These are phyloP conservation scores for Linderniella brevidens DNA, from an alignment of 257 asterid species.

Conservation along the genomic window DNA sequence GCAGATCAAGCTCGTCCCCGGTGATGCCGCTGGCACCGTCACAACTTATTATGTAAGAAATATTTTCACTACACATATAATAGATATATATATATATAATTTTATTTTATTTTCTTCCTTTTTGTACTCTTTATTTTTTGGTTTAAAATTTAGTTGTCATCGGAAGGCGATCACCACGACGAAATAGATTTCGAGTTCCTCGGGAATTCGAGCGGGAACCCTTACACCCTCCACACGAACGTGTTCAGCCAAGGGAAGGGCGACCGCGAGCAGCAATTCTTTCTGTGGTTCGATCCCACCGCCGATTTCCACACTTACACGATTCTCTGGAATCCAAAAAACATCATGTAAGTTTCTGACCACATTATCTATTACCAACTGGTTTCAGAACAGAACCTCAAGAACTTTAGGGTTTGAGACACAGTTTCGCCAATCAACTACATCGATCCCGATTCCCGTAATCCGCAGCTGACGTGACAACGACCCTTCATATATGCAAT, in stretches of 20 bases:
- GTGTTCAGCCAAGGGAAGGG: constrained; percentile 66
- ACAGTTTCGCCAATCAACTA: too few relatives aligned
- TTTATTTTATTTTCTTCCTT: too few relatives aligned
- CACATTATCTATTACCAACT: background rate
- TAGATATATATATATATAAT: too few relatives aligned
- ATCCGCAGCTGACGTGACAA: too few relatives aligned
- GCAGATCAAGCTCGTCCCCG: constrained; percentile 68
- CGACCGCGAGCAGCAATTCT: constrained; percentile 68
- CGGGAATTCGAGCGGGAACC: constrained; percentile 70
- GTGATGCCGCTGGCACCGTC: constrained; percentile 80
- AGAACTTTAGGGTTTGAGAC: too few relatives aligned
- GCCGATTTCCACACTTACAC: constrained; percentile 67
- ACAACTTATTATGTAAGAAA: constrained; percentile 70
- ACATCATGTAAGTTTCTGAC: constrained; percentile 35
- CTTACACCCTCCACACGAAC: constrained; percentile 76
- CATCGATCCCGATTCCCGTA: too few relatives aligned
- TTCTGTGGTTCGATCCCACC: constrained; percentile 86
- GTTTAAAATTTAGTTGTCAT: constrained; percentile 26
- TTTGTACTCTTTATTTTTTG: too few relatives aligned
- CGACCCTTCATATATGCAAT: too few relatives aligned
- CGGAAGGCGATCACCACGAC: constrained; percentile 63
- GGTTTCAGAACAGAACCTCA: too few relatives aligned
- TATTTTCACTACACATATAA: too few relatives aligned
- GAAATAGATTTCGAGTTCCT: constrained; percentile 83
- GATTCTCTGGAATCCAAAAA: constrained; percentile 65